Base-by-base conservation (phyloP, 106 monocot species). In the Apostasia shenzhenica region DNA sequence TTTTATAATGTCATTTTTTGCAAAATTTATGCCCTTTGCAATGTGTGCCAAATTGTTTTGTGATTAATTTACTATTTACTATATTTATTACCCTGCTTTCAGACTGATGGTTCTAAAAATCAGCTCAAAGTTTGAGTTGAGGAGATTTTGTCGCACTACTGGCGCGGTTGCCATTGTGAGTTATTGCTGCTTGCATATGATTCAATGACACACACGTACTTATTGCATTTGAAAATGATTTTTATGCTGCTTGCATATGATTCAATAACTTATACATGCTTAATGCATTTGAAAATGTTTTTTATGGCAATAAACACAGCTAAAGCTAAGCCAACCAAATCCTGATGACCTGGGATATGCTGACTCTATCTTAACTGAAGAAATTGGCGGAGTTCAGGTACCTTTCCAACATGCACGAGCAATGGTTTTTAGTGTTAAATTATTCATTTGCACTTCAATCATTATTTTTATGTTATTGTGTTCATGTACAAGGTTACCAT, bases 61-160 rank as follows among this genome's bases (percentile, higher is more conserved):
- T 57, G 38, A 65, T 14, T 47, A 53, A 13, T 43, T 26, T 26
- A 26, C 26, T 26, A 26, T 26, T 71, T 54, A 41, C 37, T 43
- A 50, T 53, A 50, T 69, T 76, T 65, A 8, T 3, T 3, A 14
- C 11, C 48, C 26, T 76, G 41, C 68, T 61, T 70, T 42, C 85
- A 99, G 97, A 72, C 84, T 99, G 41, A 93, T 99, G 97, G 89
- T 99, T 61, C 67, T 99, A 64, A 99, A 92, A 77, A 93, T 99
- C 12, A 93, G 90, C 68, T 99, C 92, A 53, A 93, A 99, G 57
- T 99, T 99, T 78, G 97, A 99, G 72, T 73, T 99, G 42, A 59
- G 97, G 56, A 84, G 92, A 59, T 87, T 99, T 75, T 99, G 97
- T 72, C 92, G 90, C 68, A 99, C 92, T 52, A 93, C 97, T 63